phyloP scores from a whole-genome alignment of 352 stramenopile genomes.

The Phytophthora hybrid region DNA sequence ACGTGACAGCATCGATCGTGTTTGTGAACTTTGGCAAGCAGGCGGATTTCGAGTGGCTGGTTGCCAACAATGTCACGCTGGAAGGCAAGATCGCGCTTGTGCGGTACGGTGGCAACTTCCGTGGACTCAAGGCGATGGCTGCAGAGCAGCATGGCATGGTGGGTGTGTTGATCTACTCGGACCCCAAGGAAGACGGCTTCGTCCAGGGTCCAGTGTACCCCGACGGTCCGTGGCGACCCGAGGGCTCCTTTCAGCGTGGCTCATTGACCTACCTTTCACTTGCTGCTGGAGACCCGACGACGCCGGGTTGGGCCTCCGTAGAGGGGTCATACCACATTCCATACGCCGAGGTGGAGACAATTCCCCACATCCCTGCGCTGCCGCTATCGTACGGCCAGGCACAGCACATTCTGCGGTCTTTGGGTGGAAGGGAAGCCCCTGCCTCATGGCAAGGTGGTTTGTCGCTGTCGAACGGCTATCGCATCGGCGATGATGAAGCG shows the following conservation, averaged over 20 bases:
- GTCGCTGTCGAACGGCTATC: conserved; percentile 62
- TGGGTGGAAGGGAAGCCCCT: conserved; percentile 65
- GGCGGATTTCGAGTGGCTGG: conserved; percentile 72
- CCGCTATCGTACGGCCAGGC: conserved; percentile 85
- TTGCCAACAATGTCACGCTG: conserved; percentile 53
- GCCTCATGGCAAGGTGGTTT: conserved; percentile 68
- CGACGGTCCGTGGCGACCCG: conserved; percentile 35
- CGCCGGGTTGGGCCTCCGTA: conserved; percentile 45
- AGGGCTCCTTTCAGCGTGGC: conserved; percentile 77
- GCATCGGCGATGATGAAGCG: conserved; percentile 65
- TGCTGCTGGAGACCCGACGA: conserved; percentile 69
- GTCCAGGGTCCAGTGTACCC: conserved; percentile 65
- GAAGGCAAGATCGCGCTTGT: conserved; percentile 73
- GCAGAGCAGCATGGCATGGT: conserved; percentile 64
- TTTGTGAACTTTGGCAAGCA: conserved; percentile 90
- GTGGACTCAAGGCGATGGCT: conserved; percentile 72
- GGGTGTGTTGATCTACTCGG: conserved; percentile 77
- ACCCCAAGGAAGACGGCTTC: conserved; percentile 80
- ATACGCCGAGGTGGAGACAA: conserved; percentile 55
- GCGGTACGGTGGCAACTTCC: conserved; percentile 69
- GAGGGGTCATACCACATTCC: conserved; percentile 51
- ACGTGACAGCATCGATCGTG: conserved; percentile 69
- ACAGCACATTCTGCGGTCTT: conserved; percentile 64
- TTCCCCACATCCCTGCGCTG: conserved; percentile 74
- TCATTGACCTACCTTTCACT: conserved; percentile 72